Conservation (phyloP, 129 eudicot genomes). For the Centrapalus pauciflorus region DNA sequence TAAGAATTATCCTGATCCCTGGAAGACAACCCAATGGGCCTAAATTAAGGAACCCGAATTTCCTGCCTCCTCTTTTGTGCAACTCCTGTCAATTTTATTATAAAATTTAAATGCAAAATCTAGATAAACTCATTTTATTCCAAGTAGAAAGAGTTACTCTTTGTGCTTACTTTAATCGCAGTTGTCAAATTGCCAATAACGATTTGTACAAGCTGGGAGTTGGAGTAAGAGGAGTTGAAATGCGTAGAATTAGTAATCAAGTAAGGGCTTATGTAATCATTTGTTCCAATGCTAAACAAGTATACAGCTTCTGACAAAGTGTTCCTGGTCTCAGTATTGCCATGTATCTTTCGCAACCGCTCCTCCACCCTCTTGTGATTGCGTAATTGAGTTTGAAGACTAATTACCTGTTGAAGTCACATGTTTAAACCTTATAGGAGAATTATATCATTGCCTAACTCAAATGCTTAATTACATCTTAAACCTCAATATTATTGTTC, state of each 20-base stretch:
- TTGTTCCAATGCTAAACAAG: constrained; percentile 49
- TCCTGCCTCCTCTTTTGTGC: constrained; percentile 57
- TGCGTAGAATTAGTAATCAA: constrained; percentile 21
- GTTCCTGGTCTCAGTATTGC: constrained; percentile 23
- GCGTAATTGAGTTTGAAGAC: constrained; percentile 34
- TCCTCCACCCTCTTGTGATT: constrained; percentile 35
- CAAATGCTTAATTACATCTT: not conserved
- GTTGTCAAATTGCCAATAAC: constrained; percentile 50
- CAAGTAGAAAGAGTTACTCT: not conserved
- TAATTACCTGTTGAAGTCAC: constrained; percentile 31
- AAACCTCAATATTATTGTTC: not conserved
- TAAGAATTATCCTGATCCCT: constrained; percentile 39
- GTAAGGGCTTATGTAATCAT: constrained; percentile 46
- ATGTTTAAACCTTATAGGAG: not conserved
- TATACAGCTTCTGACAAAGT: constrained; percentile 47
- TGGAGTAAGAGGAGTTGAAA: constrained; percentile 17
- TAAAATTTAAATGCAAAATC: not conserved
- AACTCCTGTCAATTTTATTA: constrained; percentile 45
- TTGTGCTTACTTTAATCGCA: constrained; percentile 32
- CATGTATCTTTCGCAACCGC: constrained; percentile 28
- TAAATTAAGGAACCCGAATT: constrained; percentile 55
- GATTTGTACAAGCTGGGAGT: constrained; percentile 22
- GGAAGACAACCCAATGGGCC: constrained; percentile 71
- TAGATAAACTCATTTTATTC: not conserved
- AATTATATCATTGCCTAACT: no score